Percentiles rank a stretch among this genome's conserved stretches.
phyloP scores from a whole-genome alignment of 805 yeast genomes.

The Isabelozyma rhagii region DNA sequence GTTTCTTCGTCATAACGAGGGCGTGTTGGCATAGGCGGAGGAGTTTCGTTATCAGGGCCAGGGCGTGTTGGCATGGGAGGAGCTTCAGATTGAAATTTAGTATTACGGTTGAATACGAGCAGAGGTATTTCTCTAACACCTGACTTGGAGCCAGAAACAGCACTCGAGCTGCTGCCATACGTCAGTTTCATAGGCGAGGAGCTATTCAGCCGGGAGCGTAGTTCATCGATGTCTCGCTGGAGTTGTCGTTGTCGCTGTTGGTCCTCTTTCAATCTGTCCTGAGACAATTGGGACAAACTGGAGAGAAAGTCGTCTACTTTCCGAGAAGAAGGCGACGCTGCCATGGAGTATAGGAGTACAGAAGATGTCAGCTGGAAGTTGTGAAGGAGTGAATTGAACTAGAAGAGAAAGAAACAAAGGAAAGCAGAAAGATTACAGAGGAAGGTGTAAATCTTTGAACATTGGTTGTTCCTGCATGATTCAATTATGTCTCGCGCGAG shows the following conservation, averaged over 20 bases:
- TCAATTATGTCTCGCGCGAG: no score
- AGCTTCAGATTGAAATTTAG: not conserved
- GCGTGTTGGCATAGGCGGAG: conserved; percentile 12
- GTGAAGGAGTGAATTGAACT: not conserved
- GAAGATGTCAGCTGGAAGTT: not conserved
- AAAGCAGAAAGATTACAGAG: not conserved
- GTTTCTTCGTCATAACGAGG: conserved; percentile 1
- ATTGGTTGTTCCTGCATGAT: not conserved
- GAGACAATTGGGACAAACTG: conserved; percentile 33
- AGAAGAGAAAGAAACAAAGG: not conserved
- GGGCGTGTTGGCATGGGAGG: not conserved
- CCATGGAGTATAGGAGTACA: not conserved
- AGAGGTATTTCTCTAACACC: not conserved
- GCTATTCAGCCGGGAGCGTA: conserved; percentile 21
- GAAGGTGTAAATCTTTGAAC: no score
- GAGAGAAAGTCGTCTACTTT: conserved; percentile 39
- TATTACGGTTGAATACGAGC: not conserved
- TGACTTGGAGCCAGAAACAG: not conserved
- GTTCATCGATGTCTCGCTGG: conserved; percentile 28
- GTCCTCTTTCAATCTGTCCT: conserved; percentile 30
- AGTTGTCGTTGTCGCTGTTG: conserved; percentile 31
- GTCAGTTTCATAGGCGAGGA: conserved; percentile 15
- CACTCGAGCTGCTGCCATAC: not conserved
- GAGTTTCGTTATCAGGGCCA: conserved; percentile 6
- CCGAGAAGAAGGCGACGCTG: conserved; percentile 24